Conservation (phyloP, 805 yeast genomes). For the Candida namnaoensis region DNA sequence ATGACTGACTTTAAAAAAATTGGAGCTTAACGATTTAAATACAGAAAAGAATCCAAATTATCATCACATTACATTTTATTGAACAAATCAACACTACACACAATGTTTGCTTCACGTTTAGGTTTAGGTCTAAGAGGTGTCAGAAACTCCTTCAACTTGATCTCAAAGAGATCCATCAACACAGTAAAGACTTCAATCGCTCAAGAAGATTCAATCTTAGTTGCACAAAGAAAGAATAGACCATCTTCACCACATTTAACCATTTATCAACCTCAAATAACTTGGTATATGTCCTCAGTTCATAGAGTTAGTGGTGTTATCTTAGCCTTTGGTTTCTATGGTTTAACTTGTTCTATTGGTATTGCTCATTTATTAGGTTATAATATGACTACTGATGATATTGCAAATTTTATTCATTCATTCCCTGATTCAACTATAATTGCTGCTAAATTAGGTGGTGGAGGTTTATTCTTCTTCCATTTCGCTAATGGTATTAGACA, state of each 20-base stretch:
- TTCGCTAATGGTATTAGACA: conserved; percentile 85
- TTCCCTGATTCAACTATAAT: conserved; percentile 58
- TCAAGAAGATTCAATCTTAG: conserved; percentile 61
- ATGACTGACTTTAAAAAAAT: no score
- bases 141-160: no score
- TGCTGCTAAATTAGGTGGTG: conserved; percentile 57
- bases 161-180: conserved; percentile 8
- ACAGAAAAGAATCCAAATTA: no score
- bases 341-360: conserved; percentile 68
- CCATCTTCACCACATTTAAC: conserved; percentile 87
- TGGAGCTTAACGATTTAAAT: no score
- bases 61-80: no score
- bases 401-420: conserved; percentile 32
- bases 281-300: conserved; percentile 69
- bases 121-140: no score
- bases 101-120: no score
- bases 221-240: conserved; percentile 78
- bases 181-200: conserved; percentile 47
- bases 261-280: conserved; percentile 87
- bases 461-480: conserved; percentile 87
- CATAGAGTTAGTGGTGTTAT: conserved; percentile 89
- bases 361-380: conserved; percentile 57
- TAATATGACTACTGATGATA: conserved; percentile 22
- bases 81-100: no score
- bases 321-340: conserved; percentile 73